Base-by-base conservation (phyloP, 2,329 filamentous ascomycete species). In the Fusarium anguioides region DNA sequence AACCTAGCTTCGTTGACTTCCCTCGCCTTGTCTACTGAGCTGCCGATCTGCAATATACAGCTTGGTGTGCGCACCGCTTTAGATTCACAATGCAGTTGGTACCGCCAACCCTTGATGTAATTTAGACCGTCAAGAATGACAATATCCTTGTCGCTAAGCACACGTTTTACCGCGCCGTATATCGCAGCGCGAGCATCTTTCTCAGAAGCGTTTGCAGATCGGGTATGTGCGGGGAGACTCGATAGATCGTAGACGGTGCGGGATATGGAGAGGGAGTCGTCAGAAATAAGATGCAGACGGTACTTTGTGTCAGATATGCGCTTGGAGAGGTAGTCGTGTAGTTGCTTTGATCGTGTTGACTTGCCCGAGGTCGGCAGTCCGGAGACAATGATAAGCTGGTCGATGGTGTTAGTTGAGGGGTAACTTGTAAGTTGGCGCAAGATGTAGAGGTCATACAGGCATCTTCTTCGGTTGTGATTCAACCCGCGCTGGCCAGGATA, bases 51-150 rank as follows among this genome's bases (percentile, higher is more conserved):
- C 65, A 96, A 81, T 56, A 96, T 87, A 72, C 91, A 94, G 77
- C 87, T 91, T 5, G 91, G 87, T 5, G 92, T 96, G 65, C 89
- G 82, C 52, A 92, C 81, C 45, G 92, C 92, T 79, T 96, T 96
- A 35, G 92, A 88, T 79, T 96, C 92, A 80, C 92, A 95, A 77
- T 90, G 91, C 21, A 96, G 82, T 81, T 96, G 92, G 76, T 96
- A 96, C 46, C 93, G 85, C 87, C 92, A 96, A 35, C 92, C 93
- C 78, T 96, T 96, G 80, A 96, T 96, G 79, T 96, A 96, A 78
- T 96, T 96, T 61, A 92, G 81, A 2, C 89, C 89, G 75, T 96
- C 92, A 17, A 93, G 86, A 44, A 96, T 87, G 50, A 96, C 91
- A 58, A 96, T 88, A 73, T 93, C 90, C 72, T 88, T 87, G 56